A percentile compares a stretch with the other conserved stretches of the same genome.
These are phyloP conservation scores for Aspergillus spinulosporus DNA, from an alignment of 2,329 filamentous ascomycete genomes.

Conservation along the genomic window DNA sequence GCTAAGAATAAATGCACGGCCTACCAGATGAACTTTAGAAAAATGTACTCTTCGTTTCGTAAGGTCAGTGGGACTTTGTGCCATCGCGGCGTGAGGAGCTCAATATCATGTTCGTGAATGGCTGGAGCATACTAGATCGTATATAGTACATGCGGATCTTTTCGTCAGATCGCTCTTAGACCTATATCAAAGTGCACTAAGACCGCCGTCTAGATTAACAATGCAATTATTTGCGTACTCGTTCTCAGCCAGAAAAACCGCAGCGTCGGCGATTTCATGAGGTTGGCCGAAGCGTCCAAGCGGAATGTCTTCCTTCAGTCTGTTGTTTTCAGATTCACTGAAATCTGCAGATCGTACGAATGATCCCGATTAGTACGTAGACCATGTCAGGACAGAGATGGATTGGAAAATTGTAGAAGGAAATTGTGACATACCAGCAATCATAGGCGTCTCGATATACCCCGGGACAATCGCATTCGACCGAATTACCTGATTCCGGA, in stretches of 20 bases:
- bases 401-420: too few relatives aligned
- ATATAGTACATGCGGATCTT: background rate
- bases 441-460: conserved; percentile 82
- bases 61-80: background rate
- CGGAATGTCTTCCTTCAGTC: conserved; percentile 57
- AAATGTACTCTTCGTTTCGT: too few relatives aligned
- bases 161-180: background rate
- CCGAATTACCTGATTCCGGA: conserved; percentile 68
- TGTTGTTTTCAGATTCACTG: conserved; percentile 33
- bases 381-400: background rate
- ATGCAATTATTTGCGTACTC: conserved; percentile 84
- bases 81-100: background rate
- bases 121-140: background rate
- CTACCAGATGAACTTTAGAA: background rate
- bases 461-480: conserved; percentile 81
- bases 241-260: conserved; percentile 75
- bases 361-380: background rate
- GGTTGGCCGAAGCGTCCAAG: conserved; percentile 64
- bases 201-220: conserved; percentile 79
- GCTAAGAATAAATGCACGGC: conserved; percentile 13
- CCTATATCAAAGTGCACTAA: conserved; percentile 62
- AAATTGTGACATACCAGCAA: conserved; percentile 54
- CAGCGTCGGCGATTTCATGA: conserved; percentile 78
- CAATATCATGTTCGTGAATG: background rate
- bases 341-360: conserved; percentile 39